A percentile compares a stretch with the other conserved stretches of the same genome.
These are phyloP conservation scores for Yamadazyma sp. DNA, from an alignment of 1,139 yeast genomes.

Conservation along the genomic window DNA sequence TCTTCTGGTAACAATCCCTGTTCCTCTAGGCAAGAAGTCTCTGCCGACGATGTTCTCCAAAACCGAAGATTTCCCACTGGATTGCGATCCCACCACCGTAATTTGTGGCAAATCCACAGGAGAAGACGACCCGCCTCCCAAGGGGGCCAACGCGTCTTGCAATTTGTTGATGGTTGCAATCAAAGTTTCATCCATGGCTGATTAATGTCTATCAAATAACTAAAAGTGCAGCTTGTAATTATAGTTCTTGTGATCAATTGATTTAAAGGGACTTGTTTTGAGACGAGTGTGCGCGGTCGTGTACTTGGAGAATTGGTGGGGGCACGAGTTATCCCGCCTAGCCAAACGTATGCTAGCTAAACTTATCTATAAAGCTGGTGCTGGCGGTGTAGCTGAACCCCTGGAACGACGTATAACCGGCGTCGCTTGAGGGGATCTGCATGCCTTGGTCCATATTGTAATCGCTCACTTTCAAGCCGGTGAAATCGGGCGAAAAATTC, in stretches of 20 bases:
- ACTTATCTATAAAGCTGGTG: conserved; percentile 21
- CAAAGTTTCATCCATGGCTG: conserved; percentile 80
- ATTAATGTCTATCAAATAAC: conserved; percentile 1
- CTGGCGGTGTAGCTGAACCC: conserved; percentile 35
- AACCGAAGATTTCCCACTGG: conserved; percentile 92
- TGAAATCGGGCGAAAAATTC: conserved; percentile 32
- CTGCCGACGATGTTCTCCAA: conserved; percentile 93
- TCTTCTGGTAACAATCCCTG: conserved; percentile 94
- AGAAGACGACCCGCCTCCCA: conserved; percentile 82
- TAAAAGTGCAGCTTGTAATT: neutral
- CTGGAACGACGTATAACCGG: conserved; percentile 15
- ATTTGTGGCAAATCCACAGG: conserved; percentile 94
- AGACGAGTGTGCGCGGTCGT: conserved; percentile 1
- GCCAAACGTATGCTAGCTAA: conserved; percentile 3
- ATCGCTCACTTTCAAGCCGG: conserved; percentile 25
- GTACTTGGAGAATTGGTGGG: neutral
- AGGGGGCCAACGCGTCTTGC: conserved; percentile 91
- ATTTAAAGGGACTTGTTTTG: conserved; percentile 1
- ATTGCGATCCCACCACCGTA: conserved; percentile 95
- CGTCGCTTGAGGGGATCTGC: conserved; percentile 12
- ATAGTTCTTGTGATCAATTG: conserved; percentile 1
- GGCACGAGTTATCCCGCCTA: too few species aligned
- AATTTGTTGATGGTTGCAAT: conserved; percentile 89
- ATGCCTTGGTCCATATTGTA: conserved; percentile 18
- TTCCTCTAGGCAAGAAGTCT: conserved; percentile 92